Conservation (phyloP, 257 asterid species). For the Ligustrum vulgare region DNA sequence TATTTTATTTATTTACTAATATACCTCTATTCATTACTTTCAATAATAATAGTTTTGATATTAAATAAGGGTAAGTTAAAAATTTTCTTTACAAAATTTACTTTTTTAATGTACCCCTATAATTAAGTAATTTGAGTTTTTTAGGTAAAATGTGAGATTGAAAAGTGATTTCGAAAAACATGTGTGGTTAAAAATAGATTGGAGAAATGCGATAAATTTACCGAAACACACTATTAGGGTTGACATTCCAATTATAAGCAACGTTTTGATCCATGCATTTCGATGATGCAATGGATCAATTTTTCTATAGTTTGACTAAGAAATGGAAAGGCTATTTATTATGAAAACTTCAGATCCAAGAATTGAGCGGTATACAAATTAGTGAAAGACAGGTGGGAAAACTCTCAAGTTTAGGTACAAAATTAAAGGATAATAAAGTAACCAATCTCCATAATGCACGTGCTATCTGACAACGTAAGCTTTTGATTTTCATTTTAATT, state of each 20-base stretch:
- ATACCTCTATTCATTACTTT: too few relatives aligned
- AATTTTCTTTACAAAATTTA: too few relatives aligned
- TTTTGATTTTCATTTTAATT: too few relatives aligned
- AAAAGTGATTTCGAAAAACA: too few relatives aligned
- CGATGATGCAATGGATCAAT: background rate
- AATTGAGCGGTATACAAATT: conserved; percentile 12
- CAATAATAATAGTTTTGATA: too few relatives aligned
- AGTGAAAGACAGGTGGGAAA: conserved; percentile 28
- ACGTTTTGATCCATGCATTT: background rate
- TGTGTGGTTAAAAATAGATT: too few relatives aligned
- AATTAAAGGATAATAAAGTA: conserved; percentile 7
- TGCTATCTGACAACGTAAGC: conserved; percentile 26
- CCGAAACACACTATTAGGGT: background rate
- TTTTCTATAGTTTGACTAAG: conserved; percentile 14
- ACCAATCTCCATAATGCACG: conserved; percentile 27
- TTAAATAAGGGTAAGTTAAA: too few relatives aligned
- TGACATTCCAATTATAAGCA: background rate
- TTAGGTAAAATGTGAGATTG: too few relatives aligned
- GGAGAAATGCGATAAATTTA: too few relatives aligned
- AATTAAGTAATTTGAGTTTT: too few relatives aligned
- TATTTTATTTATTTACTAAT: too few relatives aligned
- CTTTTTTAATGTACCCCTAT: too few relatives aligned
- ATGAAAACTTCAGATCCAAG: conserved; percentile 20
- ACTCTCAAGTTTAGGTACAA: conserved; percentile 16
- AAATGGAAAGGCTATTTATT: background rate